phyloP scores from a whole-genome alignment of 2,329 filamentous ascomycete genomes.

The Penicillium brevicompactum region DNA sequence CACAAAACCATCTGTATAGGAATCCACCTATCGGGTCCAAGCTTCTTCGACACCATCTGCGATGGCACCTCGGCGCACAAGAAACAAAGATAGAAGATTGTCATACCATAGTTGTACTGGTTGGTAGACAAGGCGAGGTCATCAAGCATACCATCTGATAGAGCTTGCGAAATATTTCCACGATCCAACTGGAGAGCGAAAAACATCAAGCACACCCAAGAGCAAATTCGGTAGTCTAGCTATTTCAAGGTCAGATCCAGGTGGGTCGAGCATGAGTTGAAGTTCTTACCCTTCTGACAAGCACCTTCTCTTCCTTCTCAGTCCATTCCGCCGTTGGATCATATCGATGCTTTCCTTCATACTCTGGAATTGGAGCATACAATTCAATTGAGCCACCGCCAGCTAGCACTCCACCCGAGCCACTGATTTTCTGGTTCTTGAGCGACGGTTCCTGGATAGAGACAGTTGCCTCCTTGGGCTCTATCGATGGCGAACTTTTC shows the following conservation, averaged over 20 bases:
- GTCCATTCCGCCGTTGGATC: conserved; percentile 29
- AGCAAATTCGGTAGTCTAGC: conserved; percentile 1
- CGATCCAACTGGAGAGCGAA: conserved; percentile 38
- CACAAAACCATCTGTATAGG: conserved; percentile 54
- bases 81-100: conserved; percentile 58
- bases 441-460: not conserved
- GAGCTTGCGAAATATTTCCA: conserved; percentile 38
- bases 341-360: conserved; percentile 29
- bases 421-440: not conserved
- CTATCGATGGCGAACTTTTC: not conserved
- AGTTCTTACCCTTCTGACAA: conserved; percentile 48
- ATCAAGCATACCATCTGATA: conserved; percentile 40
- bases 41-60: conserved; percentile 58
- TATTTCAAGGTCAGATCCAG: not conserved
- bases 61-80: conserved; percentile 58
- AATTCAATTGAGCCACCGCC: conserved; percentile 1
- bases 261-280: not conserved
- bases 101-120: conserved; percentile 50
- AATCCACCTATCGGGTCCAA: conserved; percentile 59
- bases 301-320: conserved; percentile 47
- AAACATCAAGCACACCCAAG: conserved; percentile 21
- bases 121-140: conserved; percentile 39
- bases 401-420: not conserved
- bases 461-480: not conserved
- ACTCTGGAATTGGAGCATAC: conserved; percentile 30